phyloP scores from a whole-genome alignment of 352 stramenopile genomes.

The Phytophthora pistaciae region DNA sequence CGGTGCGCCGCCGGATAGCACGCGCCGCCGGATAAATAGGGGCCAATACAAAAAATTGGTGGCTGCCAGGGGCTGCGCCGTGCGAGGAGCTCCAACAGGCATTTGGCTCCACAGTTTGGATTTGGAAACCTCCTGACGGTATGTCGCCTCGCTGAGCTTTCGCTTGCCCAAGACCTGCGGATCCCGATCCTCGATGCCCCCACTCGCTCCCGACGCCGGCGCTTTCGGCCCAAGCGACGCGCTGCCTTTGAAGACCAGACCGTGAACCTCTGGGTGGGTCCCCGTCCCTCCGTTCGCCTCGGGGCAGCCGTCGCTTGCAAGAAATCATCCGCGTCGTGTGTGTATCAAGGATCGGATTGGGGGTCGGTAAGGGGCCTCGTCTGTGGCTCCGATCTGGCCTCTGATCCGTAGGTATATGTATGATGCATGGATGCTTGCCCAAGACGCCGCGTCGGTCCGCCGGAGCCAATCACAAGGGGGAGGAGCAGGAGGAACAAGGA shows the following conservation, averaged over 20 bases:
- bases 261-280: constrained; percentile 6
- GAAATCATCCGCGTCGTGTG: constrained; percentile 53
- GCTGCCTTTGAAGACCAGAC: constrained; percentile 9
- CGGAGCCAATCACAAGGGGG: constrained; percentile 6
- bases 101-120: constrained; percentile 65
- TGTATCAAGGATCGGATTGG: constrained; percentile 91
- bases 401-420: constrained; percentile 91
- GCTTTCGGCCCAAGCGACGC: constrained; percentile 35
- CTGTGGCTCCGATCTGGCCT: constrained; percentile 11
- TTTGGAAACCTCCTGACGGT: constrained; percentile 86
- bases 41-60: background rate
- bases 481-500: background rate
- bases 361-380: constrained; percentile 4
- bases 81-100: background rate
- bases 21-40: background rate
- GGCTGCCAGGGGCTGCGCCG: constrained; percentile 21
- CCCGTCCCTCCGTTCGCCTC: background rate
- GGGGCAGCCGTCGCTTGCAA: constrained; percentile 46
- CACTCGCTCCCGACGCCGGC: constrained; percentile 29
- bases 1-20: too few species aligned
- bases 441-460: constrained; percentile 27
- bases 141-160: constrained; percentile 45
- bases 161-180: constrained; percentile 25
- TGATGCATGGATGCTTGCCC: constrained; percentile 61
- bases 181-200: constrained; percentile 46